Evolutionary conservation across 805 yeast genomes (phyloP).

Genomic region (Jamesozyma piceae): DNA sequence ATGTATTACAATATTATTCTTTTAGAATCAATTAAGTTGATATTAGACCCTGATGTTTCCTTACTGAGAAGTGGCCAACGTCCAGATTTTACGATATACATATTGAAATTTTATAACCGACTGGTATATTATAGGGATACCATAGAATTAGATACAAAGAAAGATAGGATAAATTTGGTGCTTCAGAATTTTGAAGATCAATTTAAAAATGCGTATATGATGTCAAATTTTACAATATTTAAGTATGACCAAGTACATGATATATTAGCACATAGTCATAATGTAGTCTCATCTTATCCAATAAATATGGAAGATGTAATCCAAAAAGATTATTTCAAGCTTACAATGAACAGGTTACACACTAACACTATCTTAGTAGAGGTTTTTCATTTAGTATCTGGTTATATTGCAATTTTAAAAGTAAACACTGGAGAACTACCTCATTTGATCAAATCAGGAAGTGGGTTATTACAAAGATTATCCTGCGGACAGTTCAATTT

Average conservation of each 20-base stretch:
- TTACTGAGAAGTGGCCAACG: conserved; percentile 6
- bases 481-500: conserved; percentile 6
- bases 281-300: conserved; percentile 13
- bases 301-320: conserved; percentile 9
- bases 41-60: conserved; percentile 9
- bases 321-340: conserved; percentile 17
- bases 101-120: conserved; percentile 6
- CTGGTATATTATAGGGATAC: conserved; percentile 5
- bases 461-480: conserved; percentile 7
- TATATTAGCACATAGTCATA: conserved; percentile 15
- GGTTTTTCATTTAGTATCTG: conserved; percentile 14
- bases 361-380: conserved; percentile 15
- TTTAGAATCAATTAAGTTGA: conserved; percentile 9
- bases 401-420: conserved; percentile 19
- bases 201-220: conserved; percentile 9
- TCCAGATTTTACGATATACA: conserved; percentile 6
- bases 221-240: conserved; percentile 6
- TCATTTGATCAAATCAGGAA: conserved; percentile 1
- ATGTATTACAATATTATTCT: conserved; percentile 3
- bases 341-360: conserved; percentile 11
- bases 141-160: neutral
- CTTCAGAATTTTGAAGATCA: conserved; percentile 6
- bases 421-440: conserved; percentile 16
- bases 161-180: neutral
- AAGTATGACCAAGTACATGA: conserved; percentile 20